Conservation (phyloP, 176 grass and related monocot genomes). For the Zea mays region DNA sequence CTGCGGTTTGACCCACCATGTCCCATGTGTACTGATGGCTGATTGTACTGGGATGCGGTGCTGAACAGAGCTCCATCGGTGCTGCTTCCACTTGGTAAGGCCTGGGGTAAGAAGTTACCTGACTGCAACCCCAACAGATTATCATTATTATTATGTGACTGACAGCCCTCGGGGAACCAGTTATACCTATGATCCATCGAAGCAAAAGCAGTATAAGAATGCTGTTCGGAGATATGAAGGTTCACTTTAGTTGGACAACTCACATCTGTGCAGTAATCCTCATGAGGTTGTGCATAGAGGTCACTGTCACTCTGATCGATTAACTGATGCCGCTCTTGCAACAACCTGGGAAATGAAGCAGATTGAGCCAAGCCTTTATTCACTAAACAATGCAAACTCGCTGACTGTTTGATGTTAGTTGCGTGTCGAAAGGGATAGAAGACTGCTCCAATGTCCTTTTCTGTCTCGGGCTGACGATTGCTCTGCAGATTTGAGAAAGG, state of each 20-base stretch:
- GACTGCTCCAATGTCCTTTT: conserved; percentile 18
- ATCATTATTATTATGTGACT: conserved; percentile 45
- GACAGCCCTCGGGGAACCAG: conserved; percentile 33
- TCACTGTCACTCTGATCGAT: conserved; percentile 29
- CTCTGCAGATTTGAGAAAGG: conserved; percentile 34
- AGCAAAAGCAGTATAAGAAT: conserved; percentile 26
- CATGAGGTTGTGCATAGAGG: conserved; percentile 35
- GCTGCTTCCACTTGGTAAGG: conserved; percentile 39
- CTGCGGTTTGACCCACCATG: conserved; percentile 21
- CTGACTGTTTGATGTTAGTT: conserved; percentile 39
- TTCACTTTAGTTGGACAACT: conserved; percentile 41
- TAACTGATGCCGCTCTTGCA: conserved; percentile 35
- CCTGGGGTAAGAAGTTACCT: conserved; percentile 23
- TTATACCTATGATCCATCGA: conserved; percentile 39
- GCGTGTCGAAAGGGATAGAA: conserved; percentile 34
- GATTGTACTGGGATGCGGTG: conserved; percentile 45
- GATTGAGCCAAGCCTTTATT: conserved; percentile 30
- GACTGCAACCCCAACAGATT: conserved; percentile 43
- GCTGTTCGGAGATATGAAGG: conserved; percentile 35
- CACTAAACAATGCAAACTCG: conserved; percentile 38
- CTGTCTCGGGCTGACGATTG: conserved; percentile 41
- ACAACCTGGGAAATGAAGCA: conserved; percentile 27
- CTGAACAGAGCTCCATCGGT: conserved; percentile 52
- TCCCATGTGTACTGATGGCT: conserved; percentile 32
- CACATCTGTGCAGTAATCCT: conserved; percentile 30